Evolutionary conservation across 352 stramenopile species (phyloP), one percentile per base, ranked within the genome.

Genomic region (Phytopythium boreale): DNA sequence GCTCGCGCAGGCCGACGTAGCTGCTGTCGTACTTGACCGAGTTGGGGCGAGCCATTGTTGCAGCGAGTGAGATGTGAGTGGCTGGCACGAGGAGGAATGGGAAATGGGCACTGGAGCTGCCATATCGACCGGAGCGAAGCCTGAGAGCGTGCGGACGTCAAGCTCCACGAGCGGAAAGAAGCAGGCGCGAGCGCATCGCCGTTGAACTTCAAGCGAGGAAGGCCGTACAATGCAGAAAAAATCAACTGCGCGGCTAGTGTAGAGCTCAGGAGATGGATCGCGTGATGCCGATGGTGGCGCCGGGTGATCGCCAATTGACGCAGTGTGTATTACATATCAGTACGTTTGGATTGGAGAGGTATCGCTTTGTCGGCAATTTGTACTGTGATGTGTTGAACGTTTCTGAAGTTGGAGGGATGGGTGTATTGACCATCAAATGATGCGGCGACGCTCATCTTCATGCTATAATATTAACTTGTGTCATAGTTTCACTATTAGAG

Each of bases 1-100:
- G 43, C n/a, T 61, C 22, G 11, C 56, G 43, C 0, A 66, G 6
- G 17, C 47, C 66, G n/a, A 74, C 29, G 31, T 76, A 76, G 47
- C 60, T 69, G 56, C 60, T 67, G 27, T 76, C 56, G 22, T 24
- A 15, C 56, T 61, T 61, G 56, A 4, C 39, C 37, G 56, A 61
- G 37, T 61, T 37, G 56, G 37, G 0, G 24, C 56, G 56, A 15
- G 36, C 37, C 56, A 61, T 61, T 7, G 53, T 10, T 58, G 10
- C n/a, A n/a, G n/a, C n/a, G 31, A 27, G 29, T 34, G 31, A 11
- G 6, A 10, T 15, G 53, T n/a, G 31, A 24, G n/a, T 49, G 53
- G 6, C 31, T 12, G 34, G 31, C 34, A 27, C 34, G 53, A 49
- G 20, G 53, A 34, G 24, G 53, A 59, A 36, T 59, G 20, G 31